Evolutionary conservation across 805 yeast species (phyloP).

Genomic region (Candida arabinofermentans): DNA sequence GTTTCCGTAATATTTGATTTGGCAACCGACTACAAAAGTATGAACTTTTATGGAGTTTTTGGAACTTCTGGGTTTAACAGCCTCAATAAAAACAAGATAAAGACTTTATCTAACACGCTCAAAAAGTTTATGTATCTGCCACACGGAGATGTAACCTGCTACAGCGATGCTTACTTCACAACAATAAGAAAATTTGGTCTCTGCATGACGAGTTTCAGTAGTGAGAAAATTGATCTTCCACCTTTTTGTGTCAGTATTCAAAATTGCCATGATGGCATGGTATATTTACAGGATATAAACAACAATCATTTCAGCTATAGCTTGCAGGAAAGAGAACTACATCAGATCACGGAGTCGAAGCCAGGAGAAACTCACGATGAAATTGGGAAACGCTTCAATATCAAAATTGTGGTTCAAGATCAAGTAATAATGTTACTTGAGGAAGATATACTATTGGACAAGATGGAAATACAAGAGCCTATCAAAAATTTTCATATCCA

Average conservation of each 20-base stretch:
- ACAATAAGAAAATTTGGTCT: not conserved
- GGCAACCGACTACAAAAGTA: not conserved
- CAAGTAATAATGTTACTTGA: no score
- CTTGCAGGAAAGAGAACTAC: not conserved
- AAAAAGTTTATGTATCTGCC: not conserved
- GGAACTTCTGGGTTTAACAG: not conserved
- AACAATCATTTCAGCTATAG: not conserved
- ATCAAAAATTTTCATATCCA: no score
- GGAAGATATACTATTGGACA: no score
- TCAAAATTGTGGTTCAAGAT: no score
- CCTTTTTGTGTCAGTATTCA: not conserved
- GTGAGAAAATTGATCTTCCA: not conserved
- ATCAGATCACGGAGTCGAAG: not conserved
- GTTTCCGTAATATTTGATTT: not conserved
- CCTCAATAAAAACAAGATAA: not conserved
- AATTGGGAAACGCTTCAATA: no score
- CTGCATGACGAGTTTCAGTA: not conserved
- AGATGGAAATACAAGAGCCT: no score
- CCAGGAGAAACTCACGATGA: not conserved
- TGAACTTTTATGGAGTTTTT: not conserved
- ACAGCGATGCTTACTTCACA: not conserved
- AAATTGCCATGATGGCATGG: not conserved
- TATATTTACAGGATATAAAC: not conserved
- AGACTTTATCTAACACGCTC: not conserved
- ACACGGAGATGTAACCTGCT: not conserved